A percentile compares a stretch with the other conserved stretches of the same genome.
Evolutionary conservation across 169 alveolate genomes (phyloP).

Genomic region (Babesia gibsoni): DNA sequence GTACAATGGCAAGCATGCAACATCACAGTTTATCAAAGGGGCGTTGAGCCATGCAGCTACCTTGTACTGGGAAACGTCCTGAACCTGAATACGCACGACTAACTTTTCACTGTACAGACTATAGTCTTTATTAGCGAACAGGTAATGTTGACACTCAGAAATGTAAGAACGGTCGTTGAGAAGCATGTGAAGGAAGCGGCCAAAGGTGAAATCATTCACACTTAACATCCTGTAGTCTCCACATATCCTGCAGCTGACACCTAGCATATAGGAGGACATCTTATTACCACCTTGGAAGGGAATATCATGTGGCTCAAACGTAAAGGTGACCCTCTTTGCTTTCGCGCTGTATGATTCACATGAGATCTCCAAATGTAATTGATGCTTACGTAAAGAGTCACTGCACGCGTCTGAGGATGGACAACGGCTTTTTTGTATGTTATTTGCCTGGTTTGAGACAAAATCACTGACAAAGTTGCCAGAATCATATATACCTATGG

Average conservation of each 20-base stretch:
- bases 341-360: neutral
- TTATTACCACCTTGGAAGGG: neutral
- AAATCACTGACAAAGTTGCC: conserved; percentile 51
- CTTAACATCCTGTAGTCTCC: neutral
- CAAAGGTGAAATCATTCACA: conserved; percentile 41
- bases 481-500: conserved; percentile 20
- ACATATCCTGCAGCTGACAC: conserved; percentile 23
- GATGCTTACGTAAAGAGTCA: conserved; percentile 30
- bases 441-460: neutral
- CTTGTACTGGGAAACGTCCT: conserved; percentile 22
- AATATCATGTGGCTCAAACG: neutral
- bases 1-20: neutral
- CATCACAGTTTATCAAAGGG: neutral
- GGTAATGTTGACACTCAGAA: conserved; percentile 37
- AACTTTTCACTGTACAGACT: neutral
- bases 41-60: conserved; percentile 30
- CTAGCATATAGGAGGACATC: neutral
- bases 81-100: conserved; percentile 9
- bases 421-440: conserved; percentile 21
- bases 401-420: conserved; percentile 31
- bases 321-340: conserved; percentile 17
- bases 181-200: conserved; percentile 45
- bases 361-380: conserved; percentile 49
- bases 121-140: conserved; percentile 25
- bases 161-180: conserved; percentile 26